Base-by-base conservation (phyloP, 2,329 filamentous ascomycete species). In the Colletotrichum echinochloae region DNA sequence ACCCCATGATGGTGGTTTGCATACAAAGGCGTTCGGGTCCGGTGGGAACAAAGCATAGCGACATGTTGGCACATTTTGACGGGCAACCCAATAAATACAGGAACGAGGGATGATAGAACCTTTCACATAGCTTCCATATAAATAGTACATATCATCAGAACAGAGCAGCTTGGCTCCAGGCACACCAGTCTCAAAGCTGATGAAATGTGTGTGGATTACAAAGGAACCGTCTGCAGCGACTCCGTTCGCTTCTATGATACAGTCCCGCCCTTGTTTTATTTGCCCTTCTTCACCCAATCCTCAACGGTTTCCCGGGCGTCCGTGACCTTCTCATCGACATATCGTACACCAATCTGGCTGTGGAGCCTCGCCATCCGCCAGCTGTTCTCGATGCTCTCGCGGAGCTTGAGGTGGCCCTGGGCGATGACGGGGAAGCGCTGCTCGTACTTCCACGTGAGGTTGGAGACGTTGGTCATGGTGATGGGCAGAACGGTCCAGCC, bases 381-480 rank as follows among this genome's bases (percentile, higher is more conserved):
- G 68, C 92, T 90, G 78, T 90, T 87, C 79, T 89, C 85, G 72
- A 95, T 85, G 55, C 90, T 86, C 77, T 93, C 89, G 72, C 91
- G 90, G 62, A 92, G 85, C 77, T 87, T 84, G 72, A 95, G 76
- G 83, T 99, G 96, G 67, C 93, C 89, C 76, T 97, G 91, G 23
- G 94, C 92, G 65, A 99, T 80, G 23, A 88, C 92, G 5, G 96
- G 96, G 79, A 95, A 93, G 77, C 88, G 90, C 87, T 97, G 89
- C 90, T 99, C 96, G 81, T 96, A 99, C 79, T 89, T 90, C 96
- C 96, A 99, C 55, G 92, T 84, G 78, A 98, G 85, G 78, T 95
- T 91, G 52, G 91, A 90, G 35, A 97, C 90, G 82, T 99, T 99
- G 80, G 89, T 86, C 88, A 94, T 97, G 51, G 96, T 99, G 74